Evolutionary conservation across 139 green algal species (phyloP).

Genomic region (Closterium sp.): DNA sequence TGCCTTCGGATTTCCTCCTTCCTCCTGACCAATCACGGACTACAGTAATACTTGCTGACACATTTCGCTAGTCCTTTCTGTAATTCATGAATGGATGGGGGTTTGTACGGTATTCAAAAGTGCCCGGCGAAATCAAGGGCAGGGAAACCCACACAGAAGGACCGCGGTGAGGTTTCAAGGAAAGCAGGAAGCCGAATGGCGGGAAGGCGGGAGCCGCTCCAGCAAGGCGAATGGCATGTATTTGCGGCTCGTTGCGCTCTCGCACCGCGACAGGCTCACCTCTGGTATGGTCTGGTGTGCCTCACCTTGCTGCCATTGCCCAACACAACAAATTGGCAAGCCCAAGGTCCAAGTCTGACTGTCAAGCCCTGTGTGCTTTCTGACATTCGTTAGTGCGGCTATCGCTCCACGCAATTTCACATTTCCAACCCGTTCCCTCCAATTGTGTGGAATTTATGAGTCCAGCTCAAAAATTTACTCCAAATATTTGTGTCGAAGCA

Average conservation of each 20-base stretch:
- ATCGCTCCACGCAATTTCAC: background rate
- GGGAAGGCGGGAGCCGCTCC: background rate
- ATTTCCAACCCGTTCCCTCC: background rate
- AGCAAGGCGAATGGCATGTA: too few relatives aligned
- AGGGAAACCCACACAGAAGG: background rate
- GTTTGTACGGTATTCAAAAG: too few relatives aligned
- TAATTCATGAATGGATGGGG: too few relatives aligned
- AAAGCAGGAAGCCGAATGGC: background rate
- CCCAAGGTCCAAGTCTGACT: background rate
- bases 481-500: background rate
- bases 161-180: background rate
- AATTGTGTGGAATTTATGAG: background rate
- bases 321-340: background rate
- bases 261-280: background rate
- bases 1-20: too few relatives aligned
- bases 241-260: background rate
- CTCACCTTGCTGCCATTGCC: background rate
- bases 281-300: too few relatives aligned
- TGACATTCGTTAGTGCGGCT: background rate
- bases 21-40: too few relatives aligned
- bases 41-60: too few relatives aligned
- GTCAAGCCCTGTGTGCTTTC: background rate
- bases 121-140: too few relatives aligned
- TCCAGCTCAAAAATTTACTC: background rate
- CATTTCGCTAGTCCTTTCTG: too few relatives aligned